Evolutionary conservation across 169 alveolate species (phyloP).

Genomic region (Eimeria zaria): DNA sequence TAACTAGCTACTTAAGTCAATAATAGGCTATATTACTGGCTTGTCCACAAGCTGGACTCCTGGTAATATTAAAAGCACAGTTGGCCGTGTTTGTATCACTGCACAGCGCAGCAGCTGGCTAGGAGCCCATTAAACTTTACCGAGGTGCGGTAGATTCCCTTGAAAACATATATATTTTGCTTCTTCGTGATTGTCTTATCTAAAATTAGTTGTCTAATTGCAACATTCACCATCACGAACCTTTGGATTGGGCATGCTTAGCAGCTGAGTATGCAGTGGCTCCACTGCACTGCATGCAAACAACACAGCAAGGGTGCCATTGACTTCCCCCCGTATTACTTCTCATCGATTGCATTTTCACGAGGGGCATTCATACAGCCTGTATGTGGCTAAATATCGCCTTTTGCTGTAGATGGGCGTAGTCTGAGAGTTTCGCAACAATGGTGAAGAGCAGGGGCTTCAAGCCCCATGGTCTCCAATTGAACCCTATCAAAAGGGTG

Average conservation of each 20-base stretch:
- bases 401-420: conserved; percentile 7
- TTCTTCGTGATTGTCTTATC: neutral
- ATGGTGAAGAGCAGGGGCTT: conserved; percentile 85
- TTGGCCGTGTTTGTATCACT: neutral
- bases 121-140: neutral
- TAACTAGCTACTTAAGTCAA: neutral
- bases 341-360: neutral
- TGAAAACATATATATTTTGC: neutral
- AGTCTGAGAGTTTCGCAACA: neutral
- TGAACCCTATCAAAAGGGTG: conserved; percentile 79
- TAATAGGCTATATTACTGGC: neutral
- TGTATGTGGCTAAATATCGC: neutral
- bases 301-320: neutral
- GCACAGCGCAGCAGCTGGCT: neutral
- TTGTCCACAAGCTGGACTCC: neutral
- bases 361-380: neutral
- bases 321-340: neutral
- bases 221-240: neutral
- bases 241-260: neutral
- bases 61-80: neutral
- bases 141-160: too few species aligned
- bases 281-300: conserved; percentile 48
- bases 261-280: neutral
- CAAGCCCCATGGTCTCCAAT: conserved; percentile 84
- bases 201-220: neutral